Evolutionary conservation across 2,329 filamentous ascomycete species (phyloP).

Genomic region (Penicillium sclerotiorum): DNA sequence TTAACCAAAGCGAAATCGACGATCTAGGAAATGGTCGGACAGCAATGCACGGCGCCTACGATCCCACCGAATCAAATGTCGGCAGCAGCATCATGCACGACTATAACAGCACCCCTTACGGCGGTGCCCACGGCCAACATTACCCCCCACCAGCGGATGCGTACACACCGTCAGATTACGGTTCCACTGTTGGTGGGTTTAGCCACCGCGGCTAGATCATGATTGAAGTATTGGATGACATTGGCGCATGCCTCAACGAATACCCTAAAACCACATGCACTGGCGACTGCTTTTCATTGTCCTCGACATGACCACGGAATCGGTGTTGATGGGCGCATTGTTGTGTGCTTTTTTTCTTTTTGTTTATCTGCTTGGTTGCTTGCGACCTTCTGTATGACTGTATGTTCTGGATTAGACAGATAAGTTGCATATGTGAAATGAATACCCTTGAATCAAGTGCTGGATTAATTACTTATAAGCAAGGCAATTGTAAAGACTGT

Average conservation of each 20-base stretch:
- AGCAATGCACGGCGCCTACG: constrained; percentile 43
- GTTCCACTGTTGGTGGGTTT: constrained; percentile 21
- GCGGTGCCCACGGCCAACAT: constrained; percentile 41
- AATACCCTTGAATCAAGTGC: constrained; percentile 1
- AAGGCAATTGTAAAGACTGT: no score
- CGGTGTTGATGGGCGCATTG: constrained; percentile 37
- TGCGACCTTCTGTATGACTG: constrained; percentile 5
- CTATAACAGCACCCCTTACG: constrained; percentile 45
- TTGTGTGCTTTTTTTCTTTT: constrained; percentile 21
- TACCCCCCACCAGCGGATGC: constrained; percentile 9
- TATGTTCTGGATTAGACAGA: constrained; percentile 8
- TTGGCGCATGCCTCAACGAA: constrained; percentile 18
- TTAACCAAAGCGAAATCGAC: constrained; percentile 51
- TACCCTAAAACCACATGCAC: constrained; percentile 20
- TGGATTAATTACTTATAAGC: no score
- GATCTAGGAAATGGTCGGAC: constrained; percentile 43
- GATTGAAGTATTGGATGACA: constrained; percentile 11
- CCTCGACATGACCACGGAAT: constrained; percentile 32
- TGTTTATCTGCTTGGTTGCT: constrained; percentile 13
- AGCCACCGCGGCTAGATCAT: constrained; percentile 15
- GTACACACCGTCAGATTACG: constrained; percentile 17
- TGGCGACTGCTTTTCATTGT: constrained; percentile 21
- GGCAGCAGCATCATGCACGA: constrained; percentile 41
- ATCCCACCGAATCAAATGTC: constrained; percentile 37
- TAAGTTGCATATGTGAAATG: constrained; percentile 9